phyloP scores from a whole-genome alignment of 495 filamentous ascomycete species.

The Tetracladium marchalianum region DNA sequence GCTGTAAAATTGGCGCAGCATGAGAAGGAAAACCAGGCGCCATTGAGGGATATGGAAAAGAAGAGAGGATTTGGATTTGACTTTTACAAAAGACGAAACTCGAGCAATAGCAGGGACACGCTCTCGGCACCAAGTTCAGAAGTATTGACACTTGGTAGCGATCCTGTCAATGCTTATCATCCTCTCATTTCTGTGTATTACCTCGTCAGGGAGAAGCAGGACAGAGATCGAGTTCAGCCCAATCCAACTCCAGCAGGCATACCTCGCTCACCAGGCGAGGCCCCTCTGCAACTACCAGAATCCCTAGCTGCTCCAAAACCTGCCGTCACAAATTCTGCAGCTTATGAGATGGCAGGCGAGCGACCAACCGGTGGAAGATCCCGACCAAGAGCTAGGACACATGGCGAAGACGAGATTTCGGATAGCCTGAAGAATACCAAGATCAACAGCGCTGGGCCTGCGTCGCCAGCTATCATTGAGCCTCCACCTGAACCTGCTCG shows the following conservation, averaged over 20 bases:
- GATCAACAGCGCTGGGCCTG: constrained; percentile 39
- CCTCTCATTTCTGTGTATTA: constrained; percentile 93
- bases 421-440: constrained; percentile 68
- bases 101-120: constrained; percentile 76
- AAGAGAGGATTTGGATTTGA: constrained; percentile 85
- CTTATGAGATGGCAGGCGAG: constrained; percentile 78
- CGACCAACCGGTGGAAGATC: constrained; percentile 67
- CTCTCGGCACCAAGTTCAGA: constrained; percentile 80
- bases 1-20: constrained; percentile 53
- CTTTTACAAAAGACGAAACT: constrained; percentile 93
- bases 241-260: constrained; percentile 51
- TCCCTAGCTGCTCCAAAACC: constrained; percentile 73
- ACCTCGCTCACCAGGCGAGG: constrained; percentile 46
- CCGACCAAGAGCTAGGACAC: constrained; percentile 79
- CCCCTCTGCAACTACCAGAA: constrained; percentile 51
- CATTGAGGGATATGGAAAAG: constrained; percentile 63
- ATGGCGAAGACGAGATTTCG: constrained; percentile 86
- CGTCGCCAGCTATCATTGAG: constrained; percentile 44
- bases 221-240: constrained; percentile 61
- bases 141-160: constrained; percentile 68
- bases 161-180: constrained; percentile 89
- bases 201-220: constrained; percentile 87
- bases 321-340: constrained; percentile 78
- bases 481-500: constrained; percentile 54
- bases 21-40: constrained; percentile 52